Evolutionary conservation across 768 basidiomycete species (phyloP).

Genomic region (Pulveroboletus sp.): DNA sequence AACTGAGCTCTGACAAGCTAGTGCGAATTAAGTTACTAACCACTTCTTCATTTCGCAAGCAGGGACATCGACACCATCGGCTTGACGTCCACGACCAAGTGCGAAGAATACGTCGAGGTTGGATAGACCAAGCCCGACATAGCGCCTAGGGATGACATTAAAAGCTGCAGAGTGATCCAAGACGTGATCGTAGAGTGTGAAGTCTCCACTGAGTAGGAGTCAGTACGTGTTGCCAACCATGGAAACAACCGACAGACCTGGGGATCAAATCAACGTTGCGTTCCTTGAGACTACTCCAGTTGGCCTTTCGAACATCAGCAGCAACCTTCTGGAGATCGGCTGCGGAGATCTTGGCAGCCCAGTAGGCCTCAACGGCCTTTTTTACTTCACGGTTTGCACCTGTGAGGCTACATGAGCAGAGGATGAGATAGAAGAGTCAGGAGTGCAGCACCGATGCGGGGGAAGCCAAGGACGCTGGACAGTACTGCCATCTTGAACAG

Average conservation of each 20-base stretch:
- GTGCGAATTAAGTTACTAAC: conserved; percentile 41
- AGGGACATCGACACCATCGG: conserved; percentile 90
- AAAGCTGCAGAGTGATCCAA: conserved; percentile 95
- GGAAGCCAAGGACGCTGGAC: conserved; percentile 88
- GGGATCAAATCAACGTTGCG: conserved; percentile 88
- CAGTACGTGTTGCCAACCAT: conserved; percentile 3
- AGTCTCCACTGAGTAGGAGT: conserved; percentile 73
- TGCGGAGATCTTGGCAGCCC: conserved; percentile 86
- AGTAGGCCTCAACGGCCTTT: conserved; percentile 98
- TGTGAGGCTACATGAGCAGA: conserved; percentile 25
- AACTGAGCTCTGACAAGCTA: background rate
- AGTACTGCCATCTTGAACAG: conserved; percentile 50
- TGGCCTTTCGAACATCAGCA: conserved; percentile 80
- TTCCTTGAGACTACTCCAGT: conserved; percentile 82
- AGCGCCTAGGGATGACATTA: conserved; percentile 95
- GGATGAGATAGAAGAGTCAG: background rate
- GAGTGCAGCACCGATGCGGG: conserved; percentile 59
- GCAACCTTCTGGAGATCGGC: conserved; percentile 86
- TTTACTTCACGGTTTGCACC: conserved; percentile 94
- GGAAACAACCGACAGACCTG: conserved; percentile 50
- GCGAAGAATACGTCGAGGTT: conserved; percentile 96
- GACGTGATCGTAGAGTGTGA: conserved; percentile 97
- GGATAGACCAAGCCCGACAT: conserved; percentile 79
- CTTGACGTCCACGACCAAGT: conserved; percentile 98
- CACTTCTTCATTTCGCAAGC: conserved; percentile 99